Conservation (phyloP, 192 early-diverging fungal species). For the Backusella parvicylindrica region DNA sequence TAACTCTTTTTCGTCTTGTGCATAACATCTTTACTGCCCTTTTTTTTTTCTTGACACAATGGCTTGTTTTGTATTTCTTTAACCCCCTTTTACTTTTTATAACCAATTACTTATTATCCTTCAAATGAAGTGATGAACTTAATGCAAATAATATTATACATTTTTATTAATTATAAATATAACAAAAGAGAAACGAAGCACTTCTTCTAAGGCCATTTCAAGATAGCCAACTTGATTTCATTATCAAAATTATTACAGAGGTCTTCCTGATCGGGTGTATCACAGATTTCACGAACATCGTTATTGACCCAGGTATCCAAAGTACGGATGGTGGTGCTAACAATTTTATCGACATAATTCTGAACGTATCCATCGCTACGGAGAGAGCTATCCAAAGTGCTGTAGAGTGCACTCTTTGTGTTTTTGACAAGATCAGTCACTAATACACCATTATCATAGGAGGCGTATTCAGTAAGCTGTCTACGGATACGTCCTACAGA, state of each 20-base stretch:
- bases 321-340: slow-evolving; percentile 10
- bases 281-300: slow-evolving; percentile 27
- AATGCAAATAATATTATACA: neutral
- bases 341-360: slow-evolving; percentile 10
- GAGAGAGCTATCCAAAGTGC: slow-evolving; percentile 16
- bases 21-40: neutral
- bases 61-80: neutral
- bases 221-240: slow-evolving; percentile 30
- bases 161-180: neutral
- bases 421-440: slow-evolving; percentile 19
- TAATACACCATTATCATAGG: slow-evolving; percentile 23
- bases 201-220: slow-evolving; percentile 33
- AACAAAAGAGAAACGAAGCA: neutral
- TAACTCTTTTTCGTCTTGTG: neutral
- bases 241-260: slow-evolving; percentile 33
- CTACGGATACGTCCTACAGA: slow-evolving; percentile 22
- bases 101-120: neutral
- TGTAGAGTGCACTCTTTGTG: slow-evolving; percentile 15
- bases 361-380: slow-evolving; percentile 18
- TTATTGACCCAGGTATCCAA: slow-evolving; percentile 21
- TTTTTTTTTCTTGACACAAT: neutral
- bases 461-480: slow-evolving; percentile 19
- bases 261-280: slow-evolving; percentile 1
- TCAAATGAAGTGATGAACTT: neutral
- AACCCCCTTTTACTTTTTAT: neutral